Evolutionary conservation across 176 grass and related monocot genomes (phyloP).

Genomic region (Oryza brachyantha): DNA sequence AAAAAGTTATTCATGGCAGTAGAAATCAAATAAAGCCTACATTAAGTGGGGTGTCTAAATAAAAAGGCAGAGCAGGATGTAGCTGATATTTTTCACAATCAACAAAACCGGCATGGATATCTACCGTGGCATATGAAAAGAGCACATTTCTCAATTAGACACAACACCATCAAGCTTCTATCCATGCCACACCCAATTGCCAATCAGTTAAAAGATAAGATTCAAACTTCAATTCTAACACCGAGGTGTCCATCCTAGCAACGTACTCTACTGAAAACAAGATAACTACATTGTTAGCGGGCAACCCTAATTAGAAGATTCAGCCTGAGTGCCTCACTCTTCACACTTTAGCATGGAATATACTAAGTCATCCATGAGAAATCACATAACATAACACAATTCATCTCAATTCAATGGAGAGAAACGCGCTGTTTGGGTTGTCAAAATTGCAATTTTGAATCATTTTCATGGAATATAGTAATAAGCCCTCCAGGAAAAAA

Average conservation of each 20-base stretch:
- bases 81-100: neutral
- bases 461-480: no score
- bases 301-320: neutral
- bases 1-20: neutral
- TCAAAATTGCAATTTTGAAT: no score
- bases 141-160: neutral
- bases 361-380: no score
- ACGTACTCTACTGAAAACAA: neutral
- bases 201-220: neutral
- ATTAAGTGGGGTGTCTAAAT: neutral
- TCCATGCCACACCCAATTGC: neutral
- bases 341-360: neutral
- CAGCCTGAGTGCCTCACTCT: neutral
- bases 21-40: constrained; percentile 4
- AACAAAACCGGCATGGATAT: neutral
- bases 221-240: neutral
- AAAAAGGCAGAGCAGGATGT: neutral
- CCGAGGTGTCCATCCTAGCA: neutral
- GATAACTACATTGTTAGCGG: neutral
- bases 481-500: no score
- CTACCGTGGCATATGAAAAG: neutral
- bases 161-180: neutral
- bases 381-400: neutral
- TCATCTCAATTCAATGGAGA: no score
- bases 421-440: no score